phyloP scores from a whole-genome alignment of 495 filamentous ascomycete species.

The Penicillium pulvis region DNA sequence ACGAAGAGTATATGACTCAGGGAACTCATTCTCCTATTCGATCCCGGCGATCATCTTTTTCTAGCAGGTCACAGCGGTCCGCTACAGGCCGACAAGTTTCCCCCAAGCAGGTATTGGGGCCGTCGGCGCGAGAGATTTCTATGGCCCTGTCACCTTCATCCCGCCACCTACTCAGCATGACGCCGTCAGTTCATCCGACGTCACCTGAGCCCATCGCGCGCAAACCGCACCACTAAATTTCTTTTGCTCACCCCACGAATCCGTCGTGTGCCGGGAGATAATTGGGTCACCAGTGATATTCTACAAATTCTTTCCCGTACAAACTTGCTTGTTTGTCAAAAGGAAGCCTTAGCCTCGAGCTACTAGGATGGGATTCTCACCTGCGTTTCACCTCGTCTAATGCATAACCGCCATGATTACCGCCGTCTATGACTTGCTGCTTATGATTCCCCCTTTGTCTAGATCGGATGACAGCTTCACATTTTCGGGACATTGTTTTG shows the following conservation, averaged over 20 bases:
- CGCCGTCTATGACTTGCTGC: background rate
- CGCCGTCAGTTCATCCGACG: slow-evolving; percentile 21
- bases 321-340: background rate
- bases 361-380: background rate
- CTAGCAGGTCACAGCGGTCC: slow-evolving; percentile 16
- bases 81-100: slow-evolving; percentile 16
- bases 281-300: background rate
- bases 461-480: slow-evolving; percentile 8
- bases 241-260: background rate
- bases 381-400: background rate
- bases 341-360: background rate
- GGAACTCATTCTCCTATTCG: slow-evolving; percentile 18
- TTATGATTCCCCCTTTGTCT: slow-evolving; percentile 8
- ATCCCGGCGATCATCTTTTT: slow-evolving; percentile 27
- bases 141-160: slow-evolving; percentile 34
- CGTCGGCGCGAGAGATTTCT: slow-evolving; percentile 24
- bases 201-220: slow-evolving; percentile 23
- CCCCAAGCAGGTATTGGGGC: slow-evolving; percentile 19
- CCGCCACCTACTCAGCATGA: slow-evolving; percentile 36
- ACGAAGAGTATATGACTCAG: slow-evolving; percentile 10
- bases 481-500: background rate
- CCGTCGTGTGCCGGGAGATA: background rate
- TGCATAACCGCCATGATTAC: background rate
- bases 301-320: background rate
- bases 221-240: slow-evolving; percentile 19